Evolutionary conservation across 1,284 basidiomycete species (phyloP), one percentile per base, ranked within the genome.

Genomic region (Agroathelia rolfsii): DNA sequence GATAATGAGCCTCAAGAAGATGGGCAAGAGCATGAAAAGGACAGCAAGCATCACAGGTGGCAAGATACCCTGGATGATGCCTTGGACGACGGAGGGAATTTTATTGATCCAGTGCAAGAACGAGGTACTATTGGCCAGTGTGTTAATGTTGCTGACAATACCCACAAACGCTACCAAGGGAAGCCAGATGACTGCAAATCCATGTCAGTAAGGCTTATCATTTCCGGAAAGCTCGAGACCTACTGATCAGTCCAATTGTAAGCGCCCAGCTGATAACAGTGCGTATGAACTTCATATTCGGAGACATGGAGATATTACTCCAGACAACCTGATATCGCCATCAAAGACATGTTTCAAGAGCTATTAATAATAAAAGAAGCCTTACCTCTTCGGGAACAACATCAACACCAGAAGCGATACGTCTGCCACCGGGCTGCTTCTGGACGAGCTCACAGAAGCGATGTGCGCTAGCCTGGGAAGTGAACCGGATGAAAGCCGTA

Each of bases 401-500:
- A 24, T 4, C 14, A 16, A 21, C n/a, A 34, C 23, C 22, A 17
- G 10, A 30, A 13, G 14, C 23, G 41, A 26, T 29, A 41, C 40
- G 37, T 56, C 45, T 15, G 41, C 51, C 30, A 40, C 64, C 64
- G 48, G 70, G 57, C 43, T 76, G 70, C 46, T 76, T 68, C 27
- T 66, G 63, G 26, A 77, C 51, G 39, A 68, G 72, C 47, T 77
- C 74, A 2, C 66, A 67, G 13, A 81, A 69, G 41, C 83, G 72
- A 51, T 82, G 78, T 2, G 79, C 79, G 7, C 78, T 83, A 42
- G 84, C 72, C 53, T 87, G 84, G 34, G 77, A 66, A 51, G 84
- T 76, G 61, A 85, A 88, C 32, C 80, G 70, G 41, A 89, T 75
- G 55, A 89, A 89, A 0, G 70, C 76, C n/a, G n/a, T n/a, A n/a